These are phyloP conservation scores for Reticulascus tulasneorum DNA, from an alignment of 2,329 filamentous ascomycete genomes.

Conservation along the genomic window DNA sequence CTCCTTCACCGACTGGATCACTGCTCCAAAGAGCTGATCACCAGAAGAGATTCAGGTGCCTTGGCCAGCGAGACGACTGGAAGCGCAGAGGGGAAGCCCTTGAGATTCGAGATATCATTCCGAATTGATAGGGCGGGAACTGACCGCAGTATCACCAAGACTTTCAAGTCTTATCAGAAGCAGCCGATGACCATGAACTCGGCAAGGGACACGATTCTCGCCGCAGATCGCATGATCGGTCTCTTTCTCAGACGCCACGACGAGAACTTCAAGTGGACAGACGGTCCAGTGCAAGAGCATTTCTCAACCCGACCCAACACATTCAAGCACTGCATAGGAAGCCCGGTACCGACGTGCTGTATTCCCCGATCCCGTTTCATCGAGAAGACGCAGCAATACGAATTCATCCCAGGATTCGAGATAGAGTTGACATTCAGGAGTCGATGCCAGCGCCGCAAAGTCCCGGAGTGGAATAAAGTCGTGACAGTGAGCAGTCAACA, in stretches of 20 bases:
- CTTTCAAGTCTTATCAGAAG: constrained; percentile 48
- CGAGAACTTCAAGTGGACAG: constrained; percentile 43
- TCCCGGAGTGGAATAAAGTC: constrained; percentile 32
- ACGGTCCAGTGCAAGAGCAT: constrained; percentile 35
- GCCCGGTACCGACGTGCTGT: constrained; percentile 41
- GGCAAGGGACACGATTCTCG: constrained; percentile 42
- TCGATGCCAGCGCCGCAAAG: constrained; percentile 29
- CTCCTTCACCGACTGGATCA: constrained; percentile 48
- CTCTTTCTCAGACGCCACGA: constrained; percentile 49
- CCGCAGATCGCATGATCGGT: constrained; percentile 47
- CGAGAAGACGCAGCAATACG: constrained; percentile 40
- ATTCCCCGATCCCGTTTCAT: constrained; percentile 42
- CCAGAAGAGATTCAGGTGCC: constrained; percentile 45
- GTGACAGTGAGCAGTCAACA: constrained; percentile 44
- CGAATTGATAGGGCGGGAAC: constrained; percentile 37
- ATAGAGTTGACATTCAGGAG: constrained; percentile 43
- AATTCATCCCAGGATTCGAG: constrained; percentile 45
- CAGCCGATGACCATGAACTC: constrained; percentile 37
- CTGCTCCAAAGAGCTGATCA: constrained; percentile 49
- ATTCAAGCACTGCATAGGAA: constrained; percentile 33
- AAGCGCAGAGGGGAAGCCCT: constrained; percentile 33
- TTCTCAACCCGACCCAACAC: constrained; percentile 32
- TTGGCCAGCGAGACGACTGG: constrained; percentile 29
- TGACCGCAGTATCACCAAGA: constrained; percentile 37
- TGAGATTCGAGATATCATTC: constrained; percentile 46